phyloP scores from a whole-genome alignment of 1,139 yeast species.

The Taphrina deformans region DNA sequence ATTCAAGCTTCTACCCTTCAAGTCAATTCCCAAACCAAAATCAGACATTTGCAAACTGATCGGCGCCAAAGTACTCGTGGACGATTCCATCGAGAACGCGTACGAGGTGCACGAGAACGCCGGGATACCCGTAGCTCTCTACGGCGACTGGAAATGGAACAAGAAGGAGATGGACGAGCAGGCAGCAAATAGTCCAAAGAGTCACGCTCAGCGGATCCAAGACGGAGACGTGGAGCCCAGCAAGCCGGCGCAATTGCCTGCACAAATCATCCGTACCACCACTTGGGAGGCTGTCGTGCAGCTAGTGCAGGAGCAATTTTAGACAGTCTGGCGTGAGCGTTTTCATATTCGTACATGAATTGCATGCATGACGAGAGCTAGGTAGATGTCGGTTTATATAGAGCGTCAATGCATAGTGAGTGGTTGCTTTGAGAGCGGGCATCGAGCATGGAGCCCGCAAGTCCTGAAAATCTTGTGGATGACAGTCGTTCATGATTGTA shows the following conservation, averaged over 20 bases:
- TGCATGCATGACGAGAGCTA: background rate
- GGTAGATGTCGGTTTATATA: background rate
- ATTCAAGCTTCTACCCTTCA: background rate
- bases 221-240: constrained; percentile 9
- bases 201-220: constrained; percentile 12
- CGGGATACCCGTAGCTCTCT: constrained; percentile 26
- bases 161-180: constrained; percentile 10
- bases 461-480: too few species aligned
- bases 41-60: constrained; percentile 21
- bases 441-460: background rate
- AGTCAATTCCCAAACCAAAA: constrained; percentile 20
- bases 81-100: constrained; percentile 32
- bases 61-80: constrained; percentile 19
- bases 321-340: background rate
- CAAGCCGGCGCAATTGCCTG: constrained; percentile 16
- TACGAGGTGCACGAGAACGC: constrained; percentile 27
- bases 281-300: constrained; percentile 13
- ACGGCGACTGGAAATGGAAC: constrained; percentile 33
- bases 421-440: too few species aligned
- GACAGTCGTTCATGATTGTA: too few species aligned
- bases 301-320: background rate
- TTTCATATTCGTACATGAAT: background rate
- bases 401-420: background rate
- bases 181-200: constrained; percentile 17
- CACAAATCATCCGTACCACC: background rate